A percentile compares a stretch with the other conserved stretches of the same genome.
Evolutionary conservation across 2,329 filamentous ascomycete genomes (phyloP).

Genomic region (Verticillium albo-atrum): DNA sequence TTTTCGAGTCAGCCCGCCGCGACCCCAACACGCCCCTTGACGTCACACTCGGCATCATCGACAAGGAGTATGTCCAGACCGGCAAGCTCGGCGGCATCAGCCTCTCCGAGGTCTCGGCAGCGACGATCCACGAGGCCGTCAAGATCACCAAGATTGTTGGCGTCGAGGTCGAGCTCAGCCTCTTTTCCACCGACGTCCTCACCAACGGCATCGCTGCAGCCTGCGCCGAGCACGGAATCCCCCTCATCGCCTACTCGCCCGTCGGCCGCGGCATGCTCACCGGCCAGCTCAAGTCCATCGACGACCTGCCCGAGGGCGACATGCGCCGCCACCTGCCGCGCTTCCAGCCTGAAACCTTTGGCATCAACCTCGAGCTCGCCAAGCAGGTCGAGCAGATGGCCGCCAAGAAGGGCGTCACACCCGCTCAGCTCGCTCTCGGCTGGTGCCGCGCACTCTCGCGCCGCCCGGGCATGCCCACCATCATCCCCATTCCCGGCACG

Average conservation of each 20-base stretch:
- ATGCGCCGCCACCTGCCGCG: conserved; percentile 43
- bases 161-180: conserved; percentile 51
- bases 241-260: conserved; percentile 69
- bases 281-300: conserved; percentile 43
- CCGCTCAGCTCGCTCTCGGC: conserved; percentile 61
- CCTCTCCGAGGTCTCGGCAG: conserved; percentile 46
- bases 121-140: conserved; percentile 43
- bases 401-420: conserved; percentile 52
- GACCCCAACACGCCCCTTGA: conserved; percentile 45
- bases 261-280: conserved; percentile 56
- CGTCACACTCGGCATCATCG: conserved; percentile 35
- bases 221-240: conserved; percentile 61
- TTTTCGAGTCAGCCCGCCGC: conserved; percentile 55
- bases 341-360: conserved; percentile 59
- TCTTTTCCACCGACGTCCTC: conserved; percentile 43
- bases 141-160: conserved; percentile 37
- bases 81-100: conserved; percentile 48
- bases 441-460: conserved; percentile 53
- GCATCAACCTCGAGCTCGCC: conserved; percentile 60
- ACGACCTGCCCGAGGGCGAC: conserved; percentile 53
- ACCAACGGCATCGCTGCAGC: conserved; percentile 47
- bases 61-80: conserved; percentile 44
- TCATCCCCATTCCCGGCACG: conserved; percentile 65
- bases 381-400: conserved; percentile 54
- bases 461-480: conserved; percentile 46